Percentiles rank a stretch among this genome's conserved stretches.
These are phyloP conservation scores for Dryadomyces sulphureus DNA, from an alignment of 2,329 filamentous ascomycete species.

Conservation along the genomic window DNA sequence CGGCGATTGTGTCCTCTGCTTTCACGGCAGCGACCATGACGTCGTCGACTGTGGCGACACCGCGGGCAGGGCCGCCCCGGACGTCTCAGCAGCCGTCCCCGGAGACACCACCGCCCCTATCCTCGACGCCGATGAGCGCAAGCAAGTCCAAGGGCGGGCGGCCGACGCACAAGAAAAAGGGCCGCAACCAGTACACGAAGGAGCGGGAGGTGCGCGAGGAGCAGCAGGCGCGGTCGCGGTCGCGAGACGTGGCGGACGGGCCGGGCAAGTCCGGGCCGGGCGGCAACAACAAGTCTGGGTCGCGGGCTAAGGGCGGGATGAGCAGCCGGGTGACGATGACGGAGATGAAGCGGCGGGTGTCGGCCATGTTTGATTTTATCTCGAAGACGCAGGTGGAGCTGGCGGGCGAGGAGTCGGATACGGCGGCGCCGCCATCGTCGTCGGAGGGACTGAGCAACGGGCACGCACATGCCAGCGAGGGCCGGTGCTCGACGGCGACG, in stretches of 20 bases:
- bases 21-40: neutral
- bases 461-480: neutral
- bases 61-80: conserved; percentile 17
- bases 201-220: conserved; percentile 49
- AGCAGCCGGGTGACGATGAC: conserved; percentile 65
- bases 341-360: conserved; percentile 74
- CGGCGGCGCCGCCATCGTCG: neutral
- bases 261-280: conserved; percentile 17
- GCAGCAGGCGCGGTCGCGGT: conserved; percentile 39
- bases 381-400: conserved; percentile 78
- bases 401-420: conserved; percentile 38
- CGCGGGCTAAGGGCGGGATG: conserved; percentile 38
- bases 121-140: conserved; percentile 25
- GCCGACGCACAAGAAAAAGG: conserved; percentile 50
- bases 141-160: conserved; percentile 47
- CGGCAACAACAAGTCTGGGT: conserved; percentile 30
- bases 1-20: neutral
- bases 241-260: conserved; percentile 33
- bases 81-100: conserved; percentile 29
- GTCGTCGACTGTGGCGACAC: conserved; percentile 14
- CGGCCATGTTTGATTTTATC: conserved; percentile 80
- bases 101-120: conserved; percentile 29
- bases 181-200: conserved; percentile 72
- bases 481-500: too few species aligned
- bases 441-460: neutral